Conservation (phyloP, 495 filamentous ascomycete species). For the Daldinia vernicosa region DNA sequence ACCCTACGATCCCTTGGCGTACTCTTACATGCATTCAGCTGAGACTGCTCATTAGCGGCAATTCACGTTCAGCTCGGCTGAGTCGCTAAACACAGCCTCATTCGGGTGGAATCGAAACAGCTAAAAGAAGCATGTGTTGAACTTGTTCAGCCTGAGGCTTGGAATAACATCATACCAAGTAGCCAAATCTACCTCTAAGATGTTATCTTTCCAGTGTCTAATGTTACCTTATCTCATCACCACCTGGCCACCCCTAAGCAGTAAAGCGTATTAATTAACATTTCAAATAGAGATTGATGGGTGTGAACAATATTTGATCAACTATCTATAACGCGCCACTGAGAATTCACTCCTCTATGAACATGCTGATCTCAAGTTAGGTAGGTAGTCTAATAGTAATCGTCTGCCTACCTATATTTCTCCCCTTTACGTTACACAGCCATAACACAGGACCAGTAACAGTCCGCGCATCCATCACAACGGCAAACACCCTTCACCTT, state of each 20-base stretch:
- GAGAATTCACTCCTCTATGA: background rate
- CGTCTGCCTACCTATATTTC: background rate
- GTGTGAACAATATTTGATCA: too few species aligned
- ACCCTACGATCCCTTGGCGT: background rate
- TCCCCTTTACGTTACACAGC: background rate
- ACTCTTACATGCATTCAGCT: background rate
- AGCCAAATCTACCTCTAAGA: too few species aligned
- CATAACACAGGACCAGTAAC: background rate
- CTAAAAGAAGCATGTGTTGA: background rate
- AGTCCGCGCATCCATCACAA: background rate
- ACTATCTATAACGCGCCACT: background rate
- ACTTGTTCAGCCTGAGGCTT: background rate
- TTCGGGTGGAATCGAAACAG: background rate
- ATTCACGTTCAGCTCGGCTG: background rate
- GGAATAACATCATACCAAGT: too few species aligned
- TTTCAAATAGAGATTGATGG: too few species aligned
- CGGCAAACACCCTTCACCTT: background rate
- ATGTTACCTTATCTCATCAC: too few species aligned
- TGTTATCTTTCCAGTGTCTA: too few species aligned
- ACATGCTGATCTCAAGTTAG: background rate
- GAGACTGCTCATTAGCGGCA: background rate
- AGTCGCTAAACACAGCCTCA: background rate
- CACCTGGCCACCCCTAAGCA: too few species aligned
- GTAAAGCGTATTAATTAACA: too few species aligned
- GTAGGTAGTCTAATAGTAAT: background rate